Percentiles rank a stretch among this genome's conserved stretches.
Evolutionary conservation across 768 basidiomycete genomes (phyloP).

Genomic region (Clavulina sp.): DNA sequence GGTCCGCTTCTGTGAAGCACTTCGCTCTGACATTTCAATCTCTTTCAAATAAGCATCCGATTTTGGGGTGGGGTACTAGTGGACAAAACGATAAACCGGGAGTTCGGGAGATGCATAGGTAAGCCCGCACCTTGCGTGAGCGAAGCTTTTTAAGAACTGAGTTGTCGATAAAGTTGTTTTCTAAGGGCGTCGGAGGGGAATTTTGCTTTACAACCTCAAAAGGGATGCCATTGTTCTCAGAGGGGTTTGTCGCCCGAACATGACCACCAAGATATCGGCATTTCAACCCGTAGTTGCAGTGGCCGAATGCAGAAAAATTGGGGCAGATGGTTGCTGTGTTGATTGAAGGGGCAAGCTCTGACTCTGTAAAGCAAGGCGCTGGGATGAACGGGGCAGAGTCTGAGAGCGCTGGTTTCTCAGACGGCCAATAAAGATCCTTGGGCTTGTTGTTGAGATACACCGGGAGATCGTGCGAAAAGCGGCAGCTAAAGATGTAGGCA

Average conservation of each 20-base stretch:
- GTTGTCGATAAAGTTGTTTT: slow-evolving; percentile 54
- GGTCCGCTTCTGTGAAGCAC: slow-evolving; percentile 3
- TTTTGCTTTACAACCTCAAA: not conserved
- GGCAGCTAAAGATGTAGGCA: slow-evolving; percentile 33
- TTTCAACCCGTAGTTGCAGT: slow-evolving; percentile 72
- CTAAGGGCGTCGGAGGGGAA: not conserved
- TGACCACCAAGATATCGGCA: slow-evolving; percentile 84
- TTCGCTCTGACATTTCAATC: slow-evolving; percentile 27
- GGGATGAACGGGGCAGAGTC: slow-evolving; percentile 35
- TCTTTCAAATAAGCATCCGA: slow-evolving; percentile 39
- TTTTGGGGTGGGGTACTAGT: slow-evolving; percentile 50
- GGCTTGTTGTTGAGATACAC: slow-evolving; percentile 65
- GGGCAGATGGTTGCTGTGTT: slow-evolving; percentile 42
- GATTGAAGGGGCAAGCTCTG: slow-evolving; percentile 23
- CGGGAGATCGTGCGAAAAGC: slow-evolving; percentile 58
- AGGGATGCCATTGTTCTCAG: slow-evolving; percentile 7
- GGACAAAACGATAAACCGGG: not conserved
- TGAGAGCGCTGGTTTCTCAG: slow-evolving; percentile 23
- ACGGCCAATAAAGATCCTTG: slow-evolving; percentile 47
- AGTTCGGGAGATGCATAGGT: not conserved
- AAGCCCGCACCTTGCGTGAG: slow-evolving; percentile 40
- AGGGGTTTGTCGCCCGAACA: slow-evolving; percentile 27
- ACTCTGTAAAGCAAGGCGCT: slow-evolving; percentile 14
- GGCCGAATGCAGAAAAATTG: slow-evolving; percentile 45
- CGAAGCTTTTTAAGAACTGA: slow-evolving; percentile 44